phyloP scores from a whole-genome alignment of 2,329 filamentous ascomycete genomes.

The Aspergillus sergii region DNA sequence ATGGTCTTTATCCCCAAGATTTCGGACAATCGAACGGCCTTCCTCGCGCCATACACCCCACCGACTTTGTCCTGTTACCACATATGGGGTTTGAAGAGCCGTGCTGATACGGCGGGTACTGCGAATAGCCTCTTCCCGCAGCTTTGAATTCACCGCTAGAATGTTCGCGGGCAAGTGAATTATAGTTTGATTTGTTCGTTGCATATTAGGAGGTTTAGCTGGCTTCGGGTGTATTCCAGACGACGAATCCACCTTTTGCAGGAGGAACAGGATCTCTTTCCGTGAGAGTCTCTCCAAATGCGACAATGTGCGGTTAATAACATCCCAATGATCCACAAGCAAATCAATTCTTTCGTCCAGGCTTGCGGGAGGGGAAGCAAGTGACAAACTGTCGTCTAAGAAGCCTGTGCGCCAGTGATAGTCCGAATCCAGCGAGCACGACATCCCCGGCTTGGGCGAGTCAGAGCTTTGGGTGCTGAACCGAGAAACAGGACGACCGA shows the following conservation, averaged over 20 bases:
- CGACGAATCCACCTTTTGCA: conserved; percentile 51
- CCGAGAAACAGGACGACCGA: conserved; percentile 38
- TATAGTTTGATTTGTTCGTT: conserved; percentile 51
- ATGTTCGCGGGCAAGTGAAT: conserved; percentile 54
- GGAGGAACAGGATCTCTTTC: conserved; percentile 53
- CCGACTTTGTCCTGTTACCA: conserved; percentile 60
- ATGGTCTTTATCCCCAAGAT: conserved; percentile 58
- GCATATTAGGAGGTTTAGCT: conserved; percentile 50
- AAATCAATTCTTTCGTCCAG: conserved; percentile 58
- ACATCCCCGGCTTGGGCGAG: conserved; percentile 36
- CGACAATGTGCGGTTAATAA: conserved; percentile 59
- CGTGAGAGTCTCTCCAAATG: conserved; percentile 56
- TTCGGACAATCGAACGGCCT: conserved; percentile 59
- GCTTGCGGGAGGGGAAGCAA: conserved; percentile 50
- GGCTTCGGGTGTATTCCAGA: conserved; percentile 46
- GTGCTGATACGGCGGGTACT: conserved; percentile 55
- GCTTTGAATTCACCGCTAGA: conserved; percentile 45
- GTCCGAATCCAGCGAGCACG: conserved; percentile 46
- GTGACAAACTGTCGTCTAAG: conserved; percentile 45
- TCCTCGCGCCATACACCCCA: conserved; percentile 66
- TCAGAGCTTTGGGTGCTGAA: conserved; percentile 38
- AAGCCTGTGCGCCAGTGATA: conserved; percentile 40
- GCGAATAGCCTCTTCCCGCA: conserved; percentile 51
- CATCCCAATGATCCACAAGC: conserved; percentile 61
- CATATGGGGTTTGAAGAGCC: conserved; percentile 59